Evolutionary conservation across 2,329 filamentous ascomycete species (phyloP), one percentile per base, ranked within the genome.

Genomic region (Colletotrichum somersetense): DNA sequence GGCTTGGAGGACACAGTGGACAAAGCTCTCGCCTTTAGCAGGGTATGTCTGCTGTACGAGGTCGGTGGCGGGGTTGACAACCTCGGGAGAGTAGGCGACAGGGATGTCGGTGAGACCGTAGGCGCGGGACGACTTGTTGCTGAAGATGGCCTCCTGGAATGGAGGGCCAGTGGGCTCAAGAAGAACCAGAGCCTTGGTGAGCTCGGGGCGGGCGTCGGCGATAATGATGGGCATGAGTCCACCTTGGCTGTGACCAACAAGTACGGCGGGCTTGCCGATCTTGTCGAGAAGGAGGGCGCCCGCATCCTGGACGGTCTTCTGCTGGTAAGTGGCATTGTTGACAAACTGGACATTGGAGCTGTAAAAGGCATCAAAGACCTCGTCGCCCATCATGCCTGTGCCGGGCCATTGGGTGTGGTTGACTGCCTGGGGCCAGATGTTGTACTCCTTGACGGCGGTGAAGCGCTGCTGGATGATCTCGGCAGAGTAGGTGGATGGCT

Each of bases 51-150:
- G 62, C 68, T 79, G 79, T 40, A 78, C 72, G 52, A 86, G 75
- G 7, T 85, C 82, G 11, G 59, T 62, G 3, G 74, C 62, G 1
- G 82, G 79, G 70, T 85, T 77, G 0, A 72, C 73, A 12, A 86
- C 81, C 0, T 81, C 76, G 14, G 86, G 87, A 1, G 78, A 78
- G 75, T 87, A 89, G 0, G 81, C 83, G 20, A 89, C 71, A 0
- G 85, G 83, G n/a, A 85, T 81, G 56, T 86, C 81, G 7, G 86
- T 83, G 7, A 89, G 73, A 1, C 86, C 88, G 75, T 81, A 89
- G 0, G 79, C 75, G 2, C 82, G 77, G 3, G 80, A 77, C 1
- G 80, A 72, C 0, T 74, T 75, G 30, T 76, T 80, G n/a, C 77
- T 80, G 46, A 85, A 80, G 40, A 82, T 77, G 12, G 79, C 80